A percentile compares a stretch with the other conserved stretches of the same genome.
Conservation (phyloP, 495 filamentous ascomycete genomes). For the Trichoderma virens region DNA sequence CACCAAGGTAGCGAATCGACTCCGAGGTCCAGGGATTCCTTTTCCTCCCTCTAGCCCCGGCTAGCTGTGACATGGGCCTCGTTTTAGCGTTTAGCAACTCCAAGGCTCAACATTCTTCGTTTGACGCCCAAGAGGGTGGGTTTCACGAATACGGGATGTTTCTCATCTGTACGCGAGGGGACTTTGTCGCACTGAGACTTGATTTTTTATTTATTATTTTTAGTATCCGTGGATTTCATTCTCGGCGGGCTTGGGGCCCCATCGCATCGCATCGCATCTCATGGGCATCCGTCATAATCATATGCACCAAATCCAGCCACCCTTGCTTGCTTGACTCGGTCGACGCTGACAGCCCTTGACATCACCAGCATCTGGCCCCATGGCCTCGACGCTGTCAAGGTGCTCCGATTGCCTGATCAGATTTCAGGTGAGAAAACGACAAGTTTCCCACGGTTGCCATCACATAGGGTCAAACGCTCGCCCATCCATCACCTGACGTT, state of each 20-base stretch:
- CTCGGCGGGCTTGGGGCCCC: neutral
- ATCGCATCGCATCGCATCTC: neutral
- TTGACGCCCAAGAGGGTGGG: neutral
- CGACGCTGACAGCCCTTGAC: neutral
- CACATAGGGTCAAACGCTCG: neutral
- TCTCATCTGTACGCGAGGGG: constrained; percentile 3
- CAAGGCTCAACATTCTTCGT: neutral
- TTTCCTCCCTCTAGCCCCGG: no score
- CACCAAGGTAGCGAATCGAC: no score
- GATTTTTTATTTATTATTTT: no score
- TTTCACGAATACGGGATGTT: neutral
- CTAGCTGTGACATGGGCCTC: neutral
- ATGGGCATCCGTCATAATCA: neutral
- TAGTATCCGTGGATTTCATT: neutral
- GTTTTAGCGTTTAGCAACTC: neutral
- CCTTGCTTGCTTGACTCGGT: neutral
- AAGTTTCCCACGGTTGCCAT: no score
- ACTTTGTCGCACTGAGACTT: neutral
- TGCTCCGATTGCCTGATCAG: neutral
- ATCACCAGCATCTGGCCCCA: neutral
- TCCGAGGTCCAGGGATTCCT: no score
- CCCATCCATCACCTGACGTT: constrained; percentile 2
- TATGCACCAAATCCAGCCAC: neutral
- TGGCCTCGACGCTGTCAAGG: neutral
- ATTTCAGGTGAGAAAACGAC: neutral